Evolutionary conservation across 768 basidiomycete species (phyloP).

Genomic region (Roridomyces roridus): DNA sequence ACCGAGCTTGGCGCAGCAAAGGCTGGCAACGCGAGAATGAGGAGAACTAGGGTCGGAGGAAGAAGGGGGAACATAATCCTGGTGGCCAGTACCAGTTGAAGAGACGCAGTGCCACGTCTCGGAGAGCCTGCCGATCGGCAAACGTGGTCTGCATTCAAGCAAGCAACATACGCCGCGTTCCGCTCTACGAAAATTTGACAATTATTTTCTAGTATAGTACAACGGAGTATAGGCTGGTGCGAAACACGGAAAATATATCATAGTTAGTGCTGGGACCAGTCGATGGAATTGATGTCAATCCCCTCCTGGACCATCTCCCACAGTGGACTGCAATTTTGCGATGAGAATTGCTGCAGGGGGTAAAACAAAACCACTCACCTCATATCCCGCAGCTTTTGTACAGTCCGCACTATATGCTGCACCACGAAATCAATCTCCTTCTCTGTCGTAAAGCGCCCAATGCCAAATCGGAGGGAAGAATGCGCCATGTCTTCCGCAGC

Average conservation of each 20-base stretch:
- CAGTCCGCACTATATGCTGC: conserved; percentile 85
- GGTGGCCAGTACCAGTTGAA: too few relatives aligned
- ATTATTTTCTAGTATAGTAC: conserved; percentile 17
- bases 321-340: conserved; percentile 64
- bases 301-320: conserved; percentile 99
- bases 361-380: conserved; percentile 50
- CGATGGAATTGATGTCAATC: conserved; percentile 92
- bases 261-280: conserved; percentile 85
- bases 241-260: background rate
- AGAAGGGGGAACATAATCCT: conserved; percentile 15
- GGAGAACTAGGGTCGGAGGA: conserved; percentile 9
- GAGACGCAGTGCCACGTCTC: too few relatives aligned
- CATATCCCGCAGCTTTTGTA: conserved; percentile 91
- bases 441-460: conserved; percentile 98
- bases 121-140: too few relatives aligned
- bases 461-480: conserved; percentile 95
- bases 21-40: conserved; percentile 26
- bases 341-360: background rate
- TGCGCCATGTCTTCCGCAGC: conserved; percentile 99
- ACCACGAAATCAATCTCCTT: conserved; percentile 96
- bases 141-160: too few relatives aligned
- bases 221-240: conserved; percentile 12
- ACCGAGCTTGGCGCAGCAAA: conserved; percentile 40
- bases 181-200: too few relatives aligned
- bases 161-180: too few relatives aligned